These are phyloP conservation scores for Cotoneaster glaucophyllus DNA, from an alignment of 306 rosid genomes.

Conservation along the genomic window DNA sequence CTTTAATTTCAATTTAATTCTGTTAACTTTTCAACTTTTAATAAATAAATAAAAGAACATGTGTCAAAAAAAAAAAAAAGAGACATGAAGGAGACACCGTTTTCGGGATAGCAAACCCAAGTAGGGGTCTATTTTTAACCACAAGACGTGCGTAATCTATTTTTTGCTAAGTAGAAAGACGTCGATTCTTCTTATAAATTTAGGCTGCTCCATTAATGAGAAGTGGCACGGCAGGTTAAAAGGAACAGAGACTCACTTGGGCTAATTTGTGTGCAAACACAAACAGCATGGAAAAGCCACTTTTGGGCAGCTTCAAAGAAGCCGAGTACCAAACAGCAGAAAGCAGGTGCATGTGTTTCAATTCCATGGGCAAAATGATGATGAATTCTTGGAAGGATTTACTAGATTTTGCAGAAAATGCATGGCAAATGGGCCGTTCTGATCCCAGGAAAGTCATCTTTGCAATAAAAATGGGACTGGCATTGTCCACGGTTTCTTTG, in stretches of 20 bases:
- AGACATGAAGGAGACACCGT: too few relatives aligned
- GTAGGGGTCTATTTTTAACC: background rate
- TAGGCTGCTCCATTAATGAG: background rate
- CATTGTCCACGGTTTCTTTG: slow-evolving; percentile 49
- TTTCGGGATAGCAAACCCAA: too few relatives aligned
- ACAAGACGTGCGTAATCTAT: too few relatives aligned
- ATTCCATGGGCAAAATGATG: background rate
- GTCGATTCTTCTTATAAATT: background rate
- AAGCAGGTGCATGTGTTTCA: background rate
- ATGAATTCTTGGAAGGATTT: background rate
- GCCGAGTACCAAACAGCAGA: background rate
- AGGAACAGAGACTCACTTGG: background rate
- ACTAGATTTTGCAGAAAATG: slow-evolving; percentile 2
- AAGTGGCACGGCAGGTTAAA: background rate
- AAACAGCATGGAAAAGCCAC: slow-evolving; percentile 14
- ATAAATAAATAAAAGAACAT: too few relatives aligned
- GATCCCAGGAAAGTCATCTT: slow-evolving; percentile 53
- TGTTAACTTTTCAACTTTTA: too few relatives aligned
- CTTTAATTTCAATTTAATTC: too few relatives aligned
- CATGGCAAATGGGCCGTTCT: slow-evolving; percentile 49
- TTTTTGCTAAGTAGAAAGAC: background rate
- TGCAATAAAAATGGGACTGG: slow-evolving; percentile 47
- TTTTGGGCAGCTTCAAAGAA: background rate
- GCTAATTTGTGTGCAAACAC: background rate
- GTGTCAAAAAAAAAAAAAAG: too few relatives aligned